Evolutionary conservation across 2,329 filamentous ascomycete species (phyloP).

Genomic region (Alternaria hordeiaustralica): DNA sequence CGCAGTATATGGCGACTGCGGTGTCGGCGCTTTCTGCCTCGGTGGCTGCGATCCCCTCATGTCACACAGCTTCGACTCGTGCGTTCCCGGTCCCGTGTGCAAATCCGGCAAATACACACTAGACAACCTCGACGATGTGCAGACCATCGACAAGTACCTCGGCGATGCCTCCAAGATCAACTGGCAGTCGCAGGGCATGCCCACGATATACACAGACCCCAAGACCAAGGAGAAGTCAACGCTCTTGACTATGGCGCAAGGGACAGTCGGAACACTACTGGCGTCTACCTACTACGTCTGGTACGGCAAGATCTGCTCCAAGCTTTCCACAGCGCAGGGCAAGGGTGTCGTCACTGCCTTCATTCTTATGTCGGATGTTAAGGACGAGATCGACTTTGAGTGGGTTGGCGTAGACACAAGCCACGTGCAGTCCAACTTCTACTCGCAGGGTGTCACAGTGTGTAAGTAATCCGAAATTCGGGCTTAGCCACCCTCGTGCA

Average conservation of each 20-base stretch:
- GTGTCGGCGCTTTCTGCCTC: conserved; percentile 91
- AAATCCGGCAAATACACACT: conserved; percentile 76
- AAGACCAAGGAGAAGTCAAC: conserved; percentile 51
- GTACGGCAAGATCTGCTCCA: conserved; percentile 93
- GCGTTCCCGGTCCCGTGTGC: conserved; percentile 84
- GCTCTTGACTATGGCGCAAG: conserved; percentile 86
- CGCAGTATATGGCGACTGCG: conserved; percentile 88
- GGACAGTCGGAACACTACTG: conserved; percentile 85
- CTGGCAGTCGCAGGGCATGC: conserved; percentile 86
- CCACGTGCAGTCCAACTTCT: conserved; percentile 91
- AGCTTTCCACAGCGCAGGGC: conserved; percentile 82
- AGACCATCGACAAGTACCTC: conserved; percentile 79
- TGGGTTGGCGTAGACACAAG: conserved; percentile 82
- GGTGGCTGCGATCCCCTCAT: conserved; percentile 91
- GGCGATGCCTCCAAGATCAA: conserved; percentile 80
- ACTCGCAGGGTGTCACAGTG: conserved; percentile 90
- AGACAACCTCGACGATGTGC: conserved; percentile 72
- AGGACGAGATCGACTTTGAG: conserved; percentile 98
- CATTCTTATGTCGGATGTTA: conserved; percentile 92
- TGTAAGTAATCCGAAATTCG: conserved; percentile 65
- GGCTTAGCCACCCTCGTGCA: neutral
- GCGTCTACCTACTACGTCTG: conserved; percentile 88
- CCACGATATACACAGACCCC: conserved; percentile 67
- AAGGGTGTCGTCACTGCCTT: conserved; percentile 95
- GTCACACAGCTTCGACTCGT: conserved; percentile 83